A percentile compares a stretch with the other conserved stretches of the same genome.
phyloP scores from a whole-genome alignment of 2,329 filamentous ascomycete species.

The Aspergillus luchuensis region DNA sequence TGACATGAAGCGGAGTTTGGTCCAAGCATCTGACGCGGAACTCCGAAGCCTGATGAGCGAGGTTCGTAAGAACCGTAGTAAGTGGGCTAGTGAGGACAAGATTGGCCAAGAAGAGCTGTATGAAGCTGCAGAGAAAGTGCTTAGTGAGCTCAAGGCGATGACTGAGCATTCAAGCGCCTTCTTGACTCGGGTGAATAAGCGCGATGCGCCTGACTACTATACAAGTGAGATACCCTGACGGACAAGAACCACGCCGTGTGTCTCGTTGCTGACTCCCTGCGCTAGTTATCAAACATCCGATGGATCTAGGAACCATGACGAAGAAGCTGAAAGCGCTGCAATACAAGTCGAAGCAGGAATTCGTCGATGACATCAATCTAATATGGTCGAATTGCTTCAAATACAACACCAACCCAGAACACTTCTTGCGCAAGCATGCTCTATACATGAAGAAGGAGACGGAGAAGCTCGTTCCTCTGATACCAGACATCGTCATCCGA shows the following conservation, averaged over 20 bases:
- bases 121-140: constrained; percentile 92
- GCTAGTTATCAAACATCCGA: constrained; percentile 87
- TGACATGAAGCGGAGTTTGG: constrained; percentile 86
- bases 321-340: constrained; percentile 85
- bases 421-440: constrained; percentile 87
- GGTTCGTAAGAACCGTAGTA: constrained; percentile 95
- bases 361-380: constrained; percentile 87
- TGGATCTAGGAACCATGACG: constrained; percentile 97
- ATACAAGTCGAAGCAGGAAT: constrained; percentile 90
- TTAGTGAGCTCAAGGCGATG: constrained; percentile 95
- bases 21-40: constrained; percentile 89
- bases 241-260: neutral
- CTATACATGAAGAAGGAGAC: constrained; percentile 97
- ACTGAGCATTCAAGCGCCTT: constrained; percentile 98
- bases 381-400: constrained; percentile 97
- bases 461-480: constrained; percentile 91
- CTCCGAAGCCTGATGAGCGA: constrained; percentile 92
- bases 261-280: constrained; percentile 24
- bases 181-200: constrained; percentile 89
- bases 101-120: constrained; percentile 98
- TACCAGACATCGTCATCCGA: constrained; percentile 87
- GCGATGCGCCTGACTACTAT: constrained; percentile 95
- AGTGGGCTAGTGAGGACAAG: constrained; percentile 98
- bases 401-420: constrained; percentile 88
- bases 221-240: constrained; percentile 63